Evolutionary conservation across 164 flowering plant species (phyloP).

Genomic region (Cinnamomum chago): DNA sequence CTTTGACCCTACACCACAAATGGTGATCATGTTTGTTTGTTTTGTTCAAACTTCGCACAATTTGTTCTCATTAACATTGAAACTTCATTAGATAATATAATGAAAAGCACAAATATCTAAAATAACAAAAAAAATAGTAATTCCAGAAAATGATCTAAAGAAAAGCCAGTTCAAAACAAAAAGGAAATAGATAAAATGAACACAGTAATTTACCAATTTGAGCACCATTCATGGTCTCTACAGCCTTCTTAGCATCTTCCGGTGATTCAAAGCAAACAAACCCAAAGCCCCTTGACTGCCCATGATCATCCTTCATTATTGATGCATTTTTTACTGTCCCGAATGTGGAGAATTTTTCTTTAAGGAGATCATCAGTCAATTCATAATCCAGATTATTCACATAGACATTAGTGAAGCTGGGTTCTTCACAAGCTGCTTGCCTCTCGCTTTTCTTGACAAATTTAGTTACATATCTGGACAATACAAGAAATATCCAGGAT

Average conservation of each 20-base stretch:
- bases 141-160: neutral
- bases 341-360: constrained; percentile 31
- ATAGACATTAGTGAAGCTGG: constrained; percentile 33
- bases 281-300: constrained; percentile 51
- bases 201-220: constrained; percentile 23
- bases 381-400: constrained; percentile 38
- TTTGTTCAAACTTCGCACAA: neutral
- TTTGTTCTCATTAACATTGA: too few relatives aligned
- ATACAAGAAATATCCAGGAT: neutral
- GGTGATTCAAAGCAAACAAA: constrained; percentile 38
- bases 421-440: constrained; percentile 7
- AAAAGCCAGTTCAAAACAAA: neutral
- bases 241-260: constrained; percentile 39
- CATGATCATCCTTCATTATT: constrained; percentile 34
- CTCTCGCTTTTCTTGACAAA: constrained; percentile 40
- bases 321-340: constrained; percentile 30
- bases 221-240: constrained; percentile 41
- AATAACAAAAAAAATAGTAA: neutral
- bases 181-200: neutral
- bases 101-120: too few relatives aligned
- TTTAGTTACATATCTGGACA: constrained; percentile 34
- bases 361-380: constrained; percentile 33
- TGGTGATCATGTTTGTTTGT: too few relatives aligned
- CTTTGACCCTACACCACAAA: constrained; percentile 32
- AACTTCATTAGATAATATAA: too few relatives aligned